Conservation (phyloP, 2,329 filamentous ascomycete species). For the Pseudogymnoascus sp. region DNA sequence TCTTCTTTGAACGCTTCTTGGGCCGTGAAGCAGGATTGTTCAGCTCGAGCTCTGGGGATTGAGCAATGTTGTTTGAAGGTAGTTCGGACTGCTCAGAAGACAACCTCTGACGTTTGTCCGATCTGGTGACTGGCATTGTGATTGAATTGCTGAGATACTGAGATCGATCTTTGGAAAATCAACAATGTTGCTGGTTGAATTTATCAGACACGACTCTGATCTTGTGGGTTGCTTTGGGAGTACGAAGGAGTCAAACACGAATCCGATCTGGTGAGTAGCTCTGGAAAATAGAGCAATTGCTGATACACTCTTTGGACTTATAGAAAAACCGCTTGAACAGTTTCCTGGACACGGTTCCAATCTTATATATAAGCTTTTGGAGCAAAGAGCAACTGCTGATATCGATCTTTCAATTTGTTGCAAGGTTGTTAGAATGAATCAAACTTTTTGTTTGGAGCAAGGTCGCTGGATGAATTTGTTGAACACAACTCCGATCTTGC, state of each 20-base stretch:
- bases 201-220: background rate
- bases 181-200: background rate
- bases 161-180: background rate
- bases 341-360: background rate
- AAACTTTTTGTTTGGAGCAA: background rate
- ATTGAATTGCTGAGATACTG: background rate
- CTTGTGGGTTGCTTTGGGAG: background rate
- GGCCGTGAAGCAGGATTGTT: background rate
- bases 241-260: background rate
- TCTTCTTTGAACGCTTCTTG: background rate
- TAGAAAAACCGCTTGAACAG: background rate
- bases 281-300: background rate
- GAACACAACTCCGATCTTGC: background rate
- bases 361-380: background rate
- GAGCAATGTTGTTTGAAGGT: background rate
- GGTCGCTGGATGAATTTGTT: background rate
- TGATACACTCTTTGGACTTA: slow-evolving; percentile 1
- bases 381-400: background rate
- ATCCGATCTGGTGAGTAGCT: background rate
- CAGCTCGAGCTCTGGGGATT: background rate
- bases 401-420: background rate
- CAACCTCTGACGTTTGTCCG: background rate
- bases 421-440: background rate
- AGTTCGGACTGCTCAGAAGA: background rate
- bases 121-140: slow-evolving; percentile 1